A percentile compares a stretch with the other conserved stretches of the same genome.
Conservation (phyloP, 2,329 filamentous ascomycete species). For the Mycogone perniciosa region DNA sequence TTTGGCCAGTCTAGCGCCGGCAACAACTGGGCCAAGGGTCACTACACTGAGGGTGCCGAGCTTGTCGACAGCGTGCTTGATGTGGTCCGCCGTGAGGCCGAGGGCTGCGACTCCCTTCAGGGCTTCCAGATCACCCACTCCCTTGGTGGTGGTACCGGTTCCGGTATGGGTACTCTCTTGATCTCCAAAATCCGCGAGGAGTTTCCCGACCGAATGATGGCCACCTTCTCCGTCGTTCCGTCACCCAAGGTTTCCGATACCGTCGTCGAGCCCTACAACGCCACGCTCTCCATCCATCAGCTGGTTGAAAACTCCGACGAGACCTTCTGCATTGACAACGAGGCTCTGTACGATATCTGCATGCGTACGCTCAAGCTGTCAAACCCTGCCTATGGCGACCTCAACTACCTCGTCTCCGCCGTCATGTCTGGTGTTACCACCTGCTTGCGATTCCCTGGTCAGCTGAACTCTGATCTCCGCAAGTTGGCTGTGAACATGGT, state of each 20-base stretch:
- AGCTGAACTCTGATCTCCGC: constrained; percentile 99
- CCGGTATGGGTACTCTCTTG: constrained; percentile 98
- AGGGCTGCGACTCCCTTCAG: constrained; percentile 98
- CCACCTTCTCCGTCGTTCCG: constrained; percentile 97
- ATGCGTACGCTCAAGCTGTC: constrained; percentile 99
- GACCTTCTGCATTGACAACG: constrained; percentile 99
- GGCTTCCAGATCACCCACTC: constrained; percentile 99
- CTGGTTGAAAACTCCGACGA: constrained; percentile 99
- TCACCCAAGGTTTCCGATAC: constrained; percentile 99
- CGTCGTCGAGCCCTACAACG: constrained; percentile 99
- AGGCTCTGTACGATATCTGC: constrained; percentile 99
- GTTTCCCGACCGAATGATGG: constrained; percentile 99
- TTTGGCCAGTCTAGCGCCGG: constrained; percentile 99
- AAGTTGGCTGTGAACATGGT: constrained; percentile 99
- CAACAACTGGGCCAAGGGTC: constrained; percentile 99
- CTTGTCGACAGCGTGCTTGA: constrained; percentile 97
- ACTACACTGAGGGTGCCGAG: constrained; percentile 99
- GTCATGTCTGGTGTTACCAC: constrained; percentile 99
- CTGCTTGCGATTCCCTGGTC: constrained; percentile 96
- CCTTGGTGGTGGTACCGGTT: constrained; percentile 99
- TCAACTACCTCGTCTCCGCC: constrained; percentile 98
- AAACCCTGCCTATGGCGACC: constrained; percentile 96
- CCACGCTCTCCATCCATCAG: constrained; percentile 97
- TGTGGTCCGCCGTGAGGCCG: constrained; percentile 96
- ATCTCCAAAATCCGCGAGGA: constrained; percentile 99